Percentiles rank a stretch among this genome's conserved stretches.
Evolutionary conservation across 129 eudicot genomes (phyloP).

Genomic region (Smallanthus sonchifolius): DNA sequence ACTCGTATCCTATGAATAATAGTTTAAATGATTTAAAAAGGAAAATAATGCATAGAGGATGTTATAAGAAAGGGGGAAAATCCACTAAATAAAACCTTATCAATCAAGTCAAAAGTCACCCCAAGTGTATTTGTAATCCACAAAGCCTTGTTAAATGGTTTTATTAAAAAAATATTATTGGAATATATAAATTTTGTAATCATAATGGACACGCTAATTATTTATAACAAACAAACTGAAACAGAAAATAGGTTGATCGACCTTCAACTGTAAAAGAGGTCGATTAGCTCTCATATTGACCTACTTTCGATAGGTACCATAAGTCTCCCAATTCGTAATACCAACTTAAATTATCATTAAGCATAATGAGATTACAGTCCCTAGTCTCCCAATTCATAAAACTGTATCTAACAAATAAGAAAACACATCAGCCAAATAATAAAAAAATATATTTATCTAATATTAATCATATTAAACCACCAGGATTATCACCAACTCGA

Average conservation of each 20-base stretch:
- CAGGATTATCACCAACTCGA: background rate
- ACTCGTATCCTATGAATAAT: conserved; percentile 57
- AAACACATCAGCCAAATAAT: background rate
- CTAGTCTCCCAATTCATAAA: background rate
- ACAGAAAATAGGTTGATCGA: background rate
- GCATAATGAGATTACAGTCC: background rate
- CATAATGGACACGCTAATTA: background rate
- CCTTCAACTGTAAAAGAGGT: background rate
- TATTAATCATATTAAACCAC: background rate
- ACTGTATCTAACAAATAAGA: background rate
- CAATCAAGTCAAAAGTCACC: background rate
- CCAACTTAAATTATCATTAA: background rate
- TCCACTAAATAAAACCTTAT: background rate
- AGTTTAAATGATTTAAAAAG: background rate
- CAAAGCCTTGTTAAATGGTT: background rate
- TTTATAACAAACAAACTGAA: background rate
- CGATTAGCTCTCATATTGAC: background rate
- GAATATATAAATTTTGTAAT: background rate
- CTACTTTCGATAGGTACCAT: background rate
- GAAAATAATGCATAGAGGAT: background rate
- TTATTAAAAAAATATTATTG: background rate
- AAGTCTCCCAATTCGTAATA: background rate
- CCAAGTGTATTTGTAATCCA: background rate
- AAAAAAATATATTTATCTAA: too few species aligned
- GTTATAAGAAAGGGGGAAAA: background rate